Evolutionary conservation across 2,329 filamentous ascomycete genomes (phyloP), one percentile per base, ranked within the genome.

Genomic region (Fusarium mangiferae): DNA sequence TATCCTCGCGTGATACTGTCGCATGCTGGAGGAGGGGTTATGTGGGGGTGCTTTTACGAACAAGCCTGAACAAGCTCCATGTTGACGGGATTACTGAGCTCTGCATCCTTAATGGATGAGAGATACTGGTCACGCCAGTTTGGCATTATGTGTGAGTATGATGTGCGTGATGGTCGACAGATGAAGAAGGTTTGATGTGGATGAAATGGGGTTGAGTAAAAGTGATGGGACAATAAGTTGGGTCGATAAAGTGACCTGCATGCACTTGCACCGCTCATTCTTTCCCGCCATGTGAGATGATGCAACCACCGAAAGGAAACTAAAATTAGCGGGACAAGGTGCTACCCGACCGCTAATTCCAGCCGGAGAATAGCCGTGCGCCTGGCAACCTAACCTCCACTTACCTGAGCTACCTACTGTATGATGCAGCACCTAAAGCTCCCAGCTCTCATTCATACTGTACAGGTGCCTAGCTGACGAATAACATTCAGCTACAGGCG

Each of bases 91-190:
- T 85, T 87, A 66, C 94, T 92, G 72, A 90, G 88, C 78, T 90
- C 88, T 78, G 94, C 93, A 78, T 92, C 91, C 76, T 90, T 88
- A 74, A 98, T 87, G 74, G 92, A 92, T 70, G 90, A 86, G 71
- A 94, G 87, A 82, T 97, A 98, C 78, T 97, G 93, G 75, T 93
- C 91, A 79, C 92, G 89, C 93, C 95, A 97, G 85, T 89, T 90
- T 73, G 90, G 87, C 87, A 89, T 89, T 66, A 38, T 80, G 75
- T 46, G 45, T 22, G 26, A 7, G 39, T 41, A 38, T n/a, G 15
- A 30, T 26, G 36, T 62, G 20, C 36, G 48, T 46, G 57, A 48
- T 33, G n/a, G 44, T 26, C 18, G 57, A 36, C 11, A 39, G 13
- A 28, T 46, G 45, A 42, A 38, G 36, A 36, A 42, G n/a, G 8